Percentiles rank a stretch among this genome's conserved stretches.
Evolutionary conservation across 805 yeast species (phyloP).

Genomic region (Starmerella stigmatis): DNA sequence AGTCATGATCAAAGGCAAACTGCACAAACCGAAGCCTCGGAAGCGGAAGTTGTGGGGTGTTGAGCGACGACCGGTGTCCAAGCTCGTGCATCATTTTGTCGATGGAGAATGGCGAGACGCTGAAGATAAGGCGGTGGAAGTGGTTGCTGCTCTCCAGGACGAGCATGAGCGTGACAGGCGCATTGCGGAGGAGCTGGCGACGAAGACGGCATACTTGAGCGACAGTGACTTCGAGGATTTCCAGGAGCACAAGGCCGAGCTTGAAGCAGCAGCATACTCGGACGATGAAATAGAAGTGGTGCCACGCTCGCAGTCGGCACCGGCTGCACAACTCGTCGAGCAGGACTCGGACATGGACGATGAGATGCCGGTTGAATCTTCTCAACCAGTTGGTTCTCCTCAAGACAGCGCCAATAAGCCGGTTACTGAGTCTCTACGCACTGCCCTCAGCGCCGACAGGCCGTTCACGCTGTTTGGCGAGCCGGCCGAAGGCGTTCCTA

Average conservation of each 20-base stretch:
- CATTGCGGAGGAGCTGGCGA: conserved; percentile 13
- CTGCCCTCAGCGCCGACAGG: conserved; percentile 41
- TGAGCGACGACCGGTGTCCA: conserved; percentile 44
- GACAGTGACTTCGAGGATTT: conserved; percentile 27
- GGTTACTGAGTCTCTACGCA: conserved; percentile 51
- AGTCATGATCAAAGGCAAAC: conserved; percentile 43
- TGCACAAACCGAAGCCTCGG: conserved; percentile 47
- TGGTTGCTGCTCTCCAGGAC: conserved; percentile 29
- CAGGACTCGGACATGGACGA: conserved; percentile 29
- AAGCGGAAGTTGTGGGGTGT: conserved; percentile 88
- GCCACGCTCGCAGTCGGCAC: conserved; percentile 8
- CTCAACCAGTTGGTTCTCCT: no score
- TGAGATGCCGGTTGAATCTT: neutral
- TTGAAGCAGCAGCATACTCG: conserved; percentile 28
- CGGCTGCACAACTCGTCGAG: neutral
- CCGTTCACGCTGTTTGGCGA: conserved; percentile 38
- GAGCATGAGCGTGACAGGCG: conserved; percentile 23
- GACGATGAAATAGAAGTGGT: conserved; percentile 40
- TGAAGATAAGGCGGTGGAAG: conserved; percentile 66
- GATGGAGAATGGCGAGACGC: conserved; percentile 74
- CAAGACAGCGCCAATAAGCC: neutral
- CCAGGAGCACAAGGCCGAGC: conserved; percentile 15
- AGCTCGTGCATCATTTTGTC: conserved; percentile 49
- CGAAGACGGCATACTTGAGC: conserved; percentile 19
- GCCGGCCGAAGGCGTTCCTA: conserved; percentile 29